phyloP scores from a whole-genome alignment of 306 rosid species.

The Pachyrhizus erosus region DNA sequence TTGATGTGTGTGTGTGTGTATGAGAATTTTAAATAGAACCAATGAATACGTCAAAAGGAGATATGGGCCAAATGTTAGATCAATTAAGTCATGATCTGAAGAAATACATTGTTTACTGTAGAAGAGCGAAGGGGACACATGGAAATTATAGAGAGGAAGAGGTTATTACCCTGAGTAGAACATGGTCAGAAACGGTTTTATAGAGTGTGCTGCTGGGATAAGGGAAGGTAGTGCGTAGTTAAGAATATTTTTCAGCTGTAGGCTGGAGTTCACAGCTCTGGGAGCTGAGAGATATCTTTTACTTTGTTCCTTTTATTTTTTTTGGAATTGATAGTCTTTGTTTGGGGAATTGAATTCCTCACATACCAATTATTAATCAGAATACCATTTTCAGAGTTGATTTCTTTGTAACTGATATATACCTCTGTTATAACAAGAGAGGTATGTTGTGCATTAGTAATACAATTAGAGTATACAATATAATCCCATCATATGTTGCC shows the following conservation, averaged over 20 bases:
- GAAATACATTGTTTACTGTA: not conserved
- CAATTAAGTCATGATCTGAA: not conserved
- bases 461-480: not conserved
- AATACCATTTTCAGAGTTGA: not conserved
- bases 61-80: not conserved
- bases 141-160: not conserved
- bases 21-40: not conserved
- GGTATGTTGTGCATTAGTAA: not conserved
- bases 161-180: not conserved
- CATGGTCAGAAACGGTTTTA: not conserved
- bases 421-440: not conserved
- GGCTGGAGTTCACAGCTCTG: not conserved
- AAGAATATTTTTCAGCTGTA: not conserved
- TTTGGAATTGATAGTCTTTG: not conserved
- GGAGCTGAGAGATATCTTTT: not conserved
- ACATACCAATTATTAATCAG: not conserved
- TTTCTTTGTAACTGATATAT: not conserved
- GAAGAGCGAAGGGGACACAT: not conserved
- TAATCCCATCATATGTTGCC: slow-evolving; percentile 10
- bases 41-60: not conserved
- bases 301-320: not conserved
- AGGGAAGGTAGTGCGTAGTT: not conserved
- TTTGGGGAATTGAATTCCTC: not conserved
- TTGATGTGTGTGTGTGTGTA: not conserved
- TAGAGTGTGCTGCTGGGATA: not conserved